These are phyloP conservation scores for Penicillium hesseltinei DNA, from an alignment of 2,329 filamentous ascomycete species.

Conservation along the genomic window DNA sequence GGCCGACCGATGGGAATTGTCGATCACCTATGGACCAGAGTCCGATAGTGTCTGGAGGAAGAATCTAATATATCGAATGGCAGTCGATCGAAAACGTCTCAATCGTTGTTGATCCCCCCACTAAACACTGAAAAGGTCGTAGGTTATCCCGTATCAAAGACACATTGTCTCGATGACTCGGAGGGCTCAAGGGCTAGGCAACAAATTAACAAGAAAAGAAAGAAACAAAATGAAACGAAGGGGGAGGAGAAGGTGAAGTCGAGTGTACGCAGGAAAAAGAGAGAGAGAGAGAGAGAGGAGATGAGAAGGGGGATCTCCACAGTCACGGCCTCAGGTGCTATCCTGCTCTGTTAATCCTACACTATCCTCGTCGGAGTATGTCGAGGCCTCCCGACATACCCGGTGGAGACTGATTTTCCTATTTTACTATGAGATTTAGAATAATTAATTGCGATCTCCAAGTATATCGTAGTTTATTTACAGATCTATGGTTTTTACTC, in stretches of 20 bases:
- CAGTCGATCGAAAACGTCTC: neutral
- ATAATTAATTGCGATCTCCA: neutral
- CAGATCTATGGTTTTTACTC: neutral
- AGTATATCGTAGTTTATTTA: neutral
- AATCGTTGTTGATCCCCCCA: conserved; percentile 14
- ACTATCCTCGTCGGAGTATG: conserved; percentile 14
- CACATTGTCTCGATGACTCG: conserved; percentile 6
- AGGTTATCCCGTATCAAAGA: neutral
- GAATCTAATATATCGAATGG: neutral
- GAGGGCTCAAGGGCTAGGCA: neutral
- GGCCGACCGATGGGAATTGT: conserved; percentile 8
- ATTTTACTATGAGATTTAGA: conserved; percentile 6
- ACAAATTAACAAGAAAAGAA: conserved; percentile 16
- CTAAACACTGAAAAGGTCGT: conserved; percentile 7
- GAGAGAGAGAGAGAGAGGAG: conserved; percentile 8
- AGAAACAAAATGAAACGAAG: conserved; percentile 1
- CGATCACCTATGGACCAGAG: conserved; percentile 6
- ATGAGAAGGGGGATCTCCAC: conserved; percentile 16
- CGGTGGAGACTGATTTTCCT: conserved; percentile 19
- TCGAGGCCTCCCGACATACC: conserved; percentile 20
- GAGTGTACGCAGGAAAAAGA: neutral
- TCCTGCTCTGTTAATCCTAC: neutral
- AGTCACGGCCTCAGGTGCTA: conserved; percentile 12
- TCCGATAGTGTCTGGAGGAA: neutral
- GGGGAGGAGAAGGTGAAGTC: neutral